phyloP scores from a whole-genome alignment of 2,329 filamentous ascomycete species.

The Chrysoporthe austroafricana region DNA sequence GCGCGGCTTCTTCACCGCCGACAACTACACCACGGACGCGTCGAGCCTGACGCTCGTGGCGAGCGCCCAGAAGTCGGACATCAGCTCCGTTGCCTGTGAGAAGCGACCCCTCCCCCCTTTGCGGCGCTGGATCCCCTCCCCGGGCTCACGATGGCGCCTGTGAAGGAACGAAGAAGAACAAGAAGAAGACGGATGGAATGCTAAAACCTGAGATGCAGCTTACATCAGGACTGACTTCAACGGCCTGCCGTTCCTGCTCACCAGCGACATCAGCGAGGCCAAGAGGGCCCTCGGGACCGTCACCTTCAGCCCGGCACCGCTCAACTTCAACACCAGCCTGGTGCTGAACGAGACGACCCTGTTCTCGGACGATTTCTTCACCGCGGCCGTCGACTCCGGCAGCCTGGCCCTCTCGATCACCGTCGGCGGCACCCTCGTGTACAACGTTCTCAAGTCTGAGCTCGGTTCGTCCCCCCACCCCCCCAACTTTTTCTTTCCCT shows the following conservation, averaged over 20 bases:
- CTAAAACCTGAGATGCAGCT: not conserved
- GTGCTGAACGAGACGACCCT: slow-evolving; percentile 25
- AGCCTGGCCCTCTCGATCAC: slow-evolving; percentile 42
- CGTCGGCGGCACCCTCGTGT: slow-evolving; percentile 47
- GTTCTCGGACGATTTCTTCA: slow-evolving; percentile 35
- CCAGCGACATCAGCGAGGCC: not conserved
- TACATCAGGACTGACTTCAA: slow-evolving; percentile 26
- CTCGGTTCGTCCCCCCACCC: not conserved
- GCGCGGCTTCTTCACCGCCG: slow-evolving; percentile 25
- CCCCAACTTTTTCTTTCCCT: not conserved
- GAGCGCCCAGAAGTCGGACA: slow-evolving; percentile 16
- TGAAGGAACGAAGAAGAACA: too few species aligned
- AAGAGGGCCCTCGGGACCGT: slow-evolving; percentile 20
- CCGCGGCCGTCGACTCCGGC: slow-evolving; percentile 41
- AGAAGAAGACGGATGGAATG: not conserved
- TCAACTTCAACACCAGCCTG: slow-evolving; percentile 25
- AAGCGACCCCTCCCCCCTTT: not conserved
- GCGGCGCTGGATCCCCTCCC: not conserved
- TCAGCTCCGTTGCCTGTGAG: slow-evolving; percentile 17
- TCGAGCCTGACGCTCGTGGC: slow-evolving; percentile 20
- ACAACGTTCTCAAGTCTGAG: slow-evolving; percentile 41
- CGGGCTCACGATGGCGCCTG: too few species aligned
- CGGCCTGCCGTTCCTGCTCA: slow-evolving; percentile 21
- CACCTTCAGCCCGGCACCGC: slow-evolving; percentile 31
- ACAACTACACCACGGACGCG: slow-evolving; percentile 10